A percentile compares a stretch with the other conserved stretches of the same genome.
Evolutionary conservation across 148 eudicot species (phyloP).

Genomic region (Vaccinium macrocarpon): DNA sequence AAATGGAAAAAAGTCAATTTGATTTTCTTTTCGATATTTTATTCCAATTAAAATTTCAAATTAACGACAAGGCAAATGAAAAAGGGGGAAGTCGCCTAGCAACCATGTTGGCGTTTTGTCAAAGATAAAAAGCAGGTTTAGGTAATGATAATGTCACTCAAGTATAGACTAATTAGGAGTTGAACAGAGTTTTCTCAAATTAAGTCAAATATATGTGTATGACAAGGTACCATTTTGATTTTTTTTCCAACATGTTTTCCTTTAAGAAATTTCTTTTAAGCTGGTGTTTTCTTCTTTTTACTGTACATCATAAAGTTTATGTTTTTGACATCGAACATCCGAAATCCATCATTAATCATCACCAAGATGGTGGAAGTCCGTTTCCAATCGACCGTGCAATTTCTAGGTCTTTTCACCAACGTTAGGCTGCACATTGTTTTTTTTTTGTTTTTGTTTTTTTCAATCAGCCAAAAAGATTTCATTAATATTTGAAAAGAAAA

Average conservation of each 20-base stretch:
- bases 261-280: background rate
- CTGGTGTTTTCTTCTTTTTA: background rate
- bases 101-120: slow-evolving; percentile 8
- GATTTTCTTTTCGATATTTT: background rate
- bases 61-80: background rate
- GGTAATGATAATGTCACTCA: slow-evolving; percentile 41
- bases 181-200: background rate
- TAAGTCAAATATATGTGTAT: background rate
- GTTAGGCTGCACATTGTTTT: too few relatives aligned
- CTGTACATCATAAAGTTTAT: too few relatives aligned
- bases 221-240: background rate
- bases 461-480: too few relatives aligned
- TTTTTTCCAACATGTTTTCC: background rate
- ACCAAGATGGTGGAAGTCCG: too few relatives aligned
- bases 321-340: too few relatives aligned
- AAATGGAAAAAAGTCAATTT: background rate
- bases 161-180: background rate
- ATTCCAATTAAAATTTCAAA: background rate
- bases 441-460: too few relatives aligned
- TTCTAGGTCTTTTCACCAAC: too few relatives aligned
- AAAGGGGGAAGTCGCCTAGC: slow-evolving; percentile 1
- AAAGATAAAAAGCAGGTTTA: slow-evolving; percentile 32
- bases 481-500: too few relatives aligned
- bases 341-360: too few relatives aligned
- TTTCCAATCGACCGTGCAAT: too few relatives aligned